Evolutionary conservation across 2,329 filamentous ascomycete genomes (phyloP).

Genomic region (Orbilia brochopaga): DNA sequence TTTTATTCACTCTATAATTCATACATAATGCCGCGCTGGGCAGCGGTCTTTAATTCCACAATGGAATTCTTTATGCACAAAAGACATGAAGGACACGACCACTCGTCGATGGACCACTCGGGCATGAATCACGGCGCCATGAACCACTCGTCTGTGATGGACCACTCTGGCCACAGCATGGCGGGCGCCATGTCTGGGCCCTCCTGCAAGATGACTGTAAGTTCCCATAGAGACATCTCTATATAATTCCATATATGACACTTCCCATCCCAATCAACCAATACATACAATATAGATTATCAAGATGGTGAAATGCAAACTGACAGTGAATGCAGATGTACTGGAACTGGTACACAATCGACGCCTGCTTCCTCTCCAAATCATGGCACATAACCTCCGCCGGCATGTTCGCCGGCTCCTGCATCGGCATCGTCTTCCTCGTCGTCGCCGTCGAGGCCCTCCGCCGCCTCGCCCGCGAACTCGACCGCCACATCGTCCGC

Average conservation of each 20-base stretch:
- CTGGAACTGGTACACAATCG: constrained; percentile 78
- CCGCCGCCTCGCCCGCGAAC: constrained; percentile 73
- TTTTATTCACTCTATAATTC: not conserved
- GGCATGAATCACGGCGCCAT: not conserved
- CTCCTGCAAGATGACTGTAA: constrained; percentile 57
- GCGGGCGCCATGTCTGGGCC: constrained; percentile 9
- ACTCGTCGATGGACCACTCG: constrained; percentile 12
- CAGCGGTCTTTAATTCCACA: too few species aligned
- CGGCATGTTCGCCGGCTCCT: constrained; percentile 78
- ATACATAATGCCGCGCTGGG: too few species aligned
- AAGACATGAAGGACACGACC: constrained; percentile 16
- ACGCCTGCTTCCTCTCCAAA: constrained; percentile 73
- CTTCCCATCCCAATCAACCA: not conserved
- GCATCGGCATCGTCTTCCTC: constrained; percentile 77
- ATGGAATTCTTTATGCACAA: not conserved
- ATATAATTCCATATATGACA: too few species aligned
- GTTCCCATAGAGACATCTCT: constrained; percentile 21
- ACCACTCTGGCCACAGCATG: constrained; percentile 46
- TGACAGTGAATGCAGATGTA: constrained; percentile 66
- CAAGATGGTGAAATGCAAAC: constrained; percentile 14
- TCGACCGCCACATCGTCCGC: constrained; percentile 70
- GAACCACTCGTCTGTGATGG: constrained; percentile 6
- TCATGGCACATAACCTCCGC: constrained; percentile 73
- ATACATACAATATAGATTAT: too few species aligned
- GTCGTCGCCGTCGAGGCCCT: constrained; percentile 75